Evolutionary conservation across 768 basidiomycete species (phyloP), one percentile per base, ranked within the genome.

Genomic region (Boletus reticulatus): DNA sequence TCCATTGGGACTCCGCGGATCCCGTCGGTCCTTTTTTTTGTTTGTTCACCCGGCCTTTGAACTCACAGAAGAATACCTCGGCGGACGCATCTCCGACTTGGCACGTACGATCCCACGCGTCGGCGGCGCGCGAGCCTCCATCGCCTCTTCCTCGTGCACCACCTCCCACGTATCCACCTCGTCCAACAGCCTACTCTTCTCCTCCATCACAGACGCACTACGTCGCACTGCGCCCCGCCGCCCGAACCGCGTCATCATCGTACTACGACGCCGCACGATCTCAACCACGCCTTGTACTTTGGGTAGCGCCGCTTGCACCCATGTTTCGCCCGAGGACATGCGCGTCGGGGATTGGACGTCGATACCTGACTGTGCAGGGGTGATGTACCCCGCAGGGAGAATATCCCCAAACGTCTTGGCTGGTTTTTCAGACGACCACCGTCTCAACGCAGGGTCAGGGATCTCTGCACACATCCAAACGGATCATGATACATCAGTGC

Each of bases 361-460:
- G 70, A 58, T 2, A 70, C 32, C 46, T 6, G 66, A 54, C 22
- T 54, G 46, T 3, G 71, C 71, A 0, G 77, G 65, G 4, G 80
- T 72, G 53, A 84, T 81, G n/a, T 75, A 69, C 9, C 71, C 61
- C 6, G 76, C 50, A 2, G 82, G 78, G 11, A 83, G 69, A 19
- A 83, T 76, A 39, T 82, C 78, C 38, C 71, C 69, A 59, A 83
- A 83, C 6, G 79, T 77, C 44, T 69, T 64, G 38, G 67, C 56
- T 1, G 67, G 64, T n/a, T 48, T 60, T 29, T 29, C 29, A n/a
- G 46, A 44, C 13, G 62, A 61, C 58, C 62, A 62, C 14, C 58
- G 56, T 55, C 59, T 49, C n/a, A 73, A 36, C 0, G 65, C 61
- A 1, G 71, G 67, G 17, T 73, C 67, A 8, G 22, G 61, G 14